Evolutionary conservation across 768 basidiomycete genomes (phyloP).

Genomic region (Mycena indigotica): DNA sequence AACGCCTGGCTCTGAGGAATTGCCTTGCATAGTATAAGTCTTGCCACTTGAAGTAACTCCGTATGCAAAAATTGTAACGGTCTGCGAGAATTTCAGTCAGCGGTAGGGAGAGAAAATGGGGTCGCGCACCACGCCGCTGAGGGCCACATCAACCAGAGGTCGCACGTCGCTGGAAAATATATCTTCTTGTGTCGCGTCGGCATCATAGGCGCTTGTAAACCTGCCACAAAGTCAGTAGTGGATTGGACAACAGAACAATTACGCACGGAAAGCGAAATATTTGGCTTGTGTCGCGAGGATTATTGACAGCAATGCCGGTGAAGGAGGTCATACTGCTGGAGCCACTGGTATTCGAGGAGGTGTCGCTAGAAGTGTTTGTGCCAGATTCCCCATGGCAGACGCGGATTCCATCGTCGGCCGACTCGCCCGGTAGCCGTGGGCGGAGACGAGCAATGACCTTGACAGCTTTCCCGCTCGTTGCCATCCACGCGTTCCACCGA

Average conservation of each 20-base stretch:
- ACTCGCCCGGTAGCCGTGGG: slow-evolving; percentile 62
- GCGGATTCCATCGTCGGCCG: slow-evolving; percentile 61
- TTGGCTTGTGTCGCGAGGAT: slow-evolving; percentile 68
- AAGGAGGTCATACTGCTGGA: slow-evolving; percentile 40
- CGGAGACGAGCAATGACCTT: slow-evolving; percentile 74
- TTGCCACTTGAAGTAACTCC: slow-evolving; percentile 91
- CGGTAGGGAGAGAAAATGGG: neutral
- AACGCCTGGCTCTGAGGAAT: slow-evolving; percentile 70
- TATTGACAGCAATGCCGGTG: slow-evolving; percentile 57
- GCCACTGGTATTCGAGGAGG: slow-evolving; percentile 29
- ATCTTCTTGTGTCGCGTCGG: slow-evolving; percentile 68
- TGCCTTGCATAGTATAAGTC: slow-evolving; percentile 93
- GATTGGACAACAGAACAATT: neutral
- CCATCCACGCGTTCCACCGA: slow-evolving; percentile 5
- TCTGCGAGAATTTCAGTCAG: slow-evolving; percentile 44
- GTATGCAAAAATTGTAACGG: slow-evolving; percentile 86
- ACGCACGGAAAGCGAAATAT: slow-evolving; percentile 79
- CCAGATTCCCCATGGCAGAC: slow-evolving; percentile 46
- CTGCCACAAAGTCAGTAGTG: slow-evolving; percentile 33
- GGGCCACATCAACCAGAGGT: slow-evolving; percentile 78
- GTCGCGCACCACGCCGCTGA: slow-evolving; percentile 66
- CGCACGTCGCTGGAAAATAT: slow-evolving; percentile 77
- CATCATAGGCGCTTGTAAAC: slow-evolving; percentile 77
- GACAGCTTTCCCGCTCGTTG: slow-evolving; percentile 48
- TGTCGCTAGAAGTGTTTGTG: neutral